A percentile compares a stretch with the other conserved stretches of the same genome.
Conservation (phyloP, 495 filamentous ascomycete species). For the Hyaloscypha variabilis region DNA sequence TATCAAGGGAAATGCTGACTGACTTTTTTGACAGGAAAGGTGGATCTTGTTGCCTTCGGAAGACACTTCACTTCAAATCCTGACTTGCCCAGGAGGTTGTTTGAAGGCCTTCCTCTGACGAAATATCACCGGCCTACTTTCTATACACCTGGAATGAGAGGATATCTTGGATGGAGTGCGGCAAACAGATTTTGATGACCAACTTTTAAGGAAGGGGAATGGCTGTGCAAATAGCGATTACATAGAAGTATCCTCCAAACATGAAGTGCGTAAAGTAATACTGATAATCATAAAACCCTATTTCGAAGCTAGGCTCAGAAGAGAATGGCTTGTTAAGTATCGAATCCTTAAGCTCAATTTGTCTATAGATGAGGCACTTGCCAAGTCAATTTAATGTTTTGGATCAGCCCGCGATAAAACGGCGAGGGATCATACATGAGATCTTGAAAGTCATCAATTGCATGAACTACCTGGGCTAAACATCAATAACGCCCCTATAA, state of each 20-base stretch:
- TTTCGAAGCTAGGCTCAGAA: no score
- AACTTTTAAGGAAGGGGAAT: slow-evolving; percentile 3
- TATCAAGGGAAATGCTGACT: background rate
- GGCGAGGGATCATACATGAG: background rate
- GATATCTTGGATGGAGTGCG: slow-evolving; percentile 3
- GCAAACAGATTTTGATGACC: no score
- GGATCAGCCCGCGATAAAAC: background rate
- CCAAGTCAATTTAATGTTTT: no score
- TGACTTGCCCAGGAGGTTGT: slow-evolving; percentile 13
- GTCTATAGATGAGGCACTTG: background rate
- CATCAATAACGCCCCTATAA: background rate
- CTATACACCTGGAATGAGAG: slow-evolving; percentile 27
- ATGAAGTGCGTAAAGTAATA: no score
- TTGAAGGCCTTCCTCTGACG: slow-evolving; percentile 2
- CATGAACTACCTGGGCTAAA: background rate
- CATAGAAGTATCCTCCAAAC: no score
- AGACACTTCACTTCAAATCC: slow-evolving; percentile 24
- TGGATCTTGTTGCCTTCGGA: slow-evolving; percentile 13
- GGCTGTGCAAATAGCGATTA: no score
- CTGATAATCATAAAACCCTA: no score
- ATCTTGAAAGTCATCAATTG: background rate
- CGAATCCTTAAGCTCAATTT: no score
- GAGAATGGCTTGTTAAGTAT: no score
- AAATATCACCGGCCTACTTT: slow-evolving; percentile 17
- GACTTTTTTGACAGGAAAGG: background rate